Conservation (phyloP, 176 grass and related monocot species). For the Panicum miliaceum region DNA sequence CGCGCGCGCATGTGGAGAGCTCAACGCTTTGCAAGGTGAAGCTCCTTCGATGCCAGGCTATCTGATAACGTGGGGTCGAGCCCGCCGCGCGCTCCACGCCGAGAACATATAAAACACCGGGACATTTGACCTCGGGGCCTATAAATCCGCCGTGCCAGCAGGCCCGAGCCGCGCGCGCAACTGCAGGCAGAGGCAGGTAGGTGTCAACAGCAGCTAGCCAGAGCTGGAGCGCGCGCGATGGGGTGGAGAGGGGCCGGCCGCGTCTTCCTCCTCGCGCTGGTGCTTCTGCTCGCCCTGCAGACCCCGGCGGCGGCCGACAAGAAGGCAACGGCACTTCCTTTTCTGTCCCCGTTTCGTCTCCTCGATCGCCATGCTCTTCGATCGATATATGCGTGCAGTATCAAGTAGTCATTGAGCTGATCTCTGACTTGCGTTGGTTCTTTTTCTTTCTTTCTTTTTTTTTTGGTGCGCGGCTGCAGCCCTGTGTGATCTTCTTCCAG, state of each 20-base stretch:
- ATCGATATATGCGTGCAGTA: too few species aligned
- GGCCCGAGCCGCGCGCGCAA: background rate
- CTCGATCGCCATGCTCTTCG: background rate
- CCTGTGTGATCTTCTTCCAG: conserved; percentile 23
- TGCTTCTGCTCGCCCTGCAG: conserved; percentile 32
- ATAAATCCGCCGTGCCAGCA: conserved; percentile 20
- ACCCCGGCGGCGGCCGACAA: conserved; percentile 35
- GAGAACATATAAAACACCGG: background rate
- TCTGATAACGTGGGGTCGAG: background rate
- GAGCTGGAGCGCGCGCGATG: background rate
- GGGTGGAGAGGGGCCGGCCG: background rate
- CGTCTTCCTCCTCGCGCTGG: conserved; percentile 26
- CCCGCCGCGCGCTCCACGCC: background rate
- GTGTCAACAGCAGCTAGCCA: background rate
- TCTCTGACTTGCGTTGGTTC: background rate
- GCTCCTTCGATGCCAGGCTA: background rate
- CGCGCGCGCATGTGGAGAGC: background rate
- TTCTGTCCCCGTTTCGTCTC: background rate
- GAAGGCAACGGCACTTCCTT: conserved; percentile 25
- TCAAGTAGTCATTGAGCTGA: too few species aligned
- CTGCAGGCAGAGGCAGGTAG: background rate
- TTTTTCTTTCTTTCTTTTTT: too few species aligned
- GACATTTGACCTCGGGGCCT: conserved; percentile 35
- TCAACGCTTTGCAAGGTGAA: background rate
- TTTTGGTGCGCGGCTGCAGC: background rate